phyloP scores from a whole-genome alignment of 768 basidiomycete species.

The Chiua virens region DNA sequence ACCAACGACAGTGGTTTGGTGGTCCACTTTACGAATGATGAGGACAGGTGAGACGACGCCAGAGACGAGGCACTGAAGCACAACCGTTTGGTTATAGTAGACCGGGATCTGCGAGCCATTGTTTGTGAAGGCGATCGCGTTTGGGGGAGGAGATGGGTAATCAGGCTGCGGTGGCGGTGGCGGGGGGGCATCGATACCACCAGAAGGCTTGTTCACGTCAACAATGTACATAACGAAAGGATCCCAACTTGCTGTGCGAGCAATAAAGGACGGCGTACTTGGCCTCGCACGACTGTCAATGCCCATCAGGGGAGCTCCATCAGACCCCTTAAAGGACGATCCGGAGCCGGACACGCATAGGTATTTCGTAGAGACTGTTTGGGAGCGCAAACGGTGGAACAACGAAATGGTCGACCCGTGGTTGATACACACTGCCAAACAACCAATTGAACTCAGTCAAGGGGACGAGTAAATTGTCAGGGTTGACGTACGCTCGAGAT shows the following conservation, averaged over 20 bases:
- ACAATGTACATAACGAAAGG: conserved; percentile 98
- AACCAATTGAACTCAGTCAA: conserved; percentile 13
- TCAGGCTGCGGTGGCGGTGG: conserved; percentile 84
- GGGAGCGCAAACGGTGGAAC: conserved; percentile 94
- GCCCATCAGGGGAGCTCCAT: conserved; percentile 84
- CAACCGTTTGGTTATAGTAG: conserved; percentile 96
- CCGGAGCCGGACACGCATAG: conserved; percentile 94
- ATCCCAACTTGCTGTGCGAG: conserved; percentile 89
- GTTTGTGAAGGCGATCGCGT: conserved; percentile 82
- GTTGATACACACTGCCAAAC: conserved; percentile 80
- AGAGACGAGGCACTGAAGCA: conserved; percentile 90
- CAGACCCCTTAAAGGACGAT: conserved; percentile 90
- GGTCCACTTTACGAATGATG: conserved; percentile 92
- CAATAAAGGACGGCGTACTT: conserved; percentile 85
- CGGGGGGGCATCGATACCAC: conserved; percentile 73
- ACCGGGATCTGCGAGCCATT: conserved; percentile 86
- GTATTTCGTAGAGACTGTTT: conserved; percentile 94
- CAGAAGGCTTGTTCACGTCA: conserved; percentile 82
- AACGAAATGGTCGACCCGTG: conserved; percentile 95
- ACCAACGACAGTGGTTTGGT: conserved; percentile 85
- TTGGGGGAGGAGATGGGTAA: conserved; percentile 90
- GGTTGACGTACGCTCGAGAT: conserved; percentile 74
- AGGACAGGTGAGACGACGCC: conserved; percentile 92
- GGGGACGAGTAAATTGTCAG: conserved; percentile 10
- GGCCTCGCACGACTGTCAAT: conserved; percentile 68